phyloP scores from a whole-genome alignment of 306 rosid species.

The Cicer arietinum region DNA sequence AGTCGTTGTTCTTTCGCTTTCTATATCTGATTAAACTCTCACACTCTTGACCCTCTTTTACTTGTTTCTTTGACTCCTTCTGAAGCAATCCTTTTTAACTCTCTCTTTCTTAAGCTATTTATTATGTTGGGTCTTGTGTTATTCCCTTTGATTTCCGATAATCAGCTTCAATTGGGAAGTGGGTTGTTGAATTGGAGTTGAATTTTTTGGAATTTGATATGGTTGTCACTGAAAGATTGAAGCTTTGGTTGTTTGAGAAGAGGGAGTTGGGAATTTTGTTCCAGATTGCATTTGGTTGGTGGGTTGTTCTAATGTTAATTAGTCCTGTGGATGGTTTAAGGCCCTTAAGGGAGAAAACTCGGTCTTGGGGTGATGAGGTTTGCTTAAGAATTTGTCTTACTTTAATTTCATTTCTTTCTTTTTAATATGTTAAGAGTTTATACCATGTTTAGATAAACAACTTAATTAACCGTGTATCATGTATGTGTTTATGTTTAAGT shows the following conservation, averaged over 20 bases:
- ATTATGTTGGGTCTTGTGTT: slow-evolving; percentile 50
- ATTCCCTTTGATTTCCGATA: slow-evolving; percentile 43
- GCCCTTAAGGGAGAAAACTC: slow-evolving; percentile 84
- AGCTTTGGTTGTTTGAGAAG: slow-evolving; percentile 47
- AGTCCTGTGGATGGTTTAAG: slow-evolving; percentile 71
- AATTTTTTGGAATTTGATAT: slow-evolving; percentile 50
- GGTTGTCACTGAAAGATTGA: slow-evolving; percentile 50
- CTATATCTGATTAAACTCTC: slow-evolving; percentile 60
- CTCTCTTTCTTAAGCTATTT: slow-evolving; percentile 52
- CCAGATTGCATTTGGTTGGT: slow-evolving; percentile 53
- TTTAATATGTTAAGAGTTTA: too few species aligned
- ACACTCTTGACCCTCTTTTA: slow-evolving; percentile 39
- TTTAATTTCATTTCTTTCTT: background rate
- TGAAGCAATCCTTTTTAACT: slow-evolving; percentile 65
- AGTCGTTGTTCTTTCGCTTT: slow-evolving; percentile 83
- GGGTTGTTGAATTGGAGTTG: slow-evolving; percentile 56
- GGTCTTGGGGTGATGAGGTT: slow-evolving; percentile 96
- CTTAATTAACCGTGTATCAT: too few species aligned
- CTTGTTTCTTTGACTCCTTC: slow-evolving; percentile 55
- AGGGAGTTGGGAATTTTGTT: slow-evolving; percentile 49
- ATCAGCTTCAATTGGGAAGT: slow-evolving; percentile 47
- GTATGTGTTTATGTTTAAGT: too few species aligned
- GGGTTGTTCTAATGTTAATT: slow-evolving; percentile 53
- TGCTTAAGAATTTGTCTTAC: slow-evolving; percentile 36
- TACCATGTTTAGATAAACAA: too few species aligned